Percentiles rank a stretch among this genome's conserved stretches.
phyloP scores from a whole-genome alignment of 768 basidiomycete genomes.

The Boletus rubescentipes region DNA sequence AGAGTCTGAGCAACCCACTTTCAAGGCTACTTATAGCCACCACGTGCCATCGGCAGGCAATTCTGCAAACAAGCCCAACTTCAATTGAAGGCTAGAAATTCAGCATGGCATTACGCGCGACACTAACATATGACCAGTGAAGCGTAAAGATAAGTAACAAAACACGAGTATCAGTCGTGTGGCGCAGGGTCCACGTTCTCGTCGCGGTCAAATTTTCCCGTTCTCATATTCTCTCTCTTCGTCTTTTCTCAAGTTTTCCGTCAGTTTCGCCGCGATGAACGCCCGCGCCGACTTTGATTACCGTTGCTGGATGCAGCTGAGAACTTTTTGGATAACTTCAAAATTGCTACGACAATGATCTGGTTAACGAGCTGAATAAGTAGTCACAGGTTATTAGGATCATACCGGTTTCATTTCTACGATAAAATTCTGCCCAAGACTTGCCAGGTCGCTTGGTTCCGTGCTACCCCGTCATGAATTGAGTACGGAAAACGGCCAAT shows the following conservation, averaged over 20 bases:
- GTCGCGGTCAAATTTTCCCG: conserved; percentile 7
- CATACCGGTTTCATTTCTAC: conserved; percentile 50
- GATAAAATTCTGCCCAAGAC: conserved; percentile 63
- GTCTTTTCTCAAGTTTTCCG: conserved; percentile 9
- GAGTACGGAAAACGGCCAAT: not conserved
- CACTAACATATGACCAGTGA: not conserved
- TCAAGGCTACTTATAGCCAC: conserved; percentile 29
- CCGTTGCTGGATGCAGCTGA: conserved; percentile 9
- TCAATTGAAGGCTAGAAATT: not conserved
- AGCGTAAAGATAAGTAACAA: conserved; percentile 1
- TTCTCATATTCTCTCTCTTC: conserved; percentile 22
- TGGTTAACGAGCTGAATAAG: conserved; percentile 5
- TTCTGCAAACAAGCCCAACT: conserved; percentile 14
- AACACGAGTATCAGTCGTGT: not conserved
- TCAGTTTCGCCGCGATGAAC: conserved; percentile 24
- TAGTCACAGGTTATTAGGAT: conserved; percentile 6
- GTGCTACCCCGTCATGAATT: conserved; percentile 38
- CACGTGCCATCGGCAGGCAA: conserved; percentile 25
- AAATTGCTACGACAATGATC: conserved; percentile 15
- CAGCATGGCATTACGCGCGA: conserved; percentile 9
- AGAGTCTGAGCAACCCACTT: conserved; percentile 5
- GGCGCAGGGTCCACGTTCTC: not conserved
- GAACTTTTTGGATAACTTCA: conserved; percentile 30
- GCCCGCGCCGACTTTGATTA: conserved; percentile 19
- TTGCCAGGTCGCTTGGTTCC: conserved; percentile 47